Conservation (phyloP, 495 filamentous ascomycete genomes). For the Hypoxylon subgilvum region DNA sequence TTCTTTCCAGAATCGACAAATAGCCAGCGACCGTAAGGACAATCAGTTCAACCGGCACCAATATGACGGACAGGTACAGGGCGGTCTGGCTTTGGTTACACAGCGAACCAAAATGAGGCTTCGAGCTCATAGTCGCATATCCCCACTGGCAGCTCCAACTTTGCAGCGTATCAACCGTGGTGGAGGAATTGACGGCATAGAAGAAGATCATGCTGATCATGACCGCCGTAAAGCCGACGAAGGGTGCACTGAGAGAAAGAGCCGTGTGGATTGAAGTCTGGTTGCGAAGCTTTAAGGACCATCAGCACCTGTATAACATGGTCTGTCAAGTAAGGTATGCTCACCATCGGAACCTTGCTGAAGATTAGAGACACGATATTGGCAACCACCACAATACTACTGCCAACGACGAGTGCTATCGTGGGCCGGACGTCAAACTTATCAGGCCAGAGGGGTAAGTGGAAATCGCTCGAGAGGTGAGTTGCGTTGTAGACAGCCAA, state of each 20-base stretch:
- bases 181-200: slow-evolving; percentile 59
- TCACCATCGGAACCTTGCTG: slow-evolving; percentile 48
- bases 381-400: slow-evolving; percentile 49
- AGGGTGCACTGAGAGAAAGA: slow-evolving; percentile 48
- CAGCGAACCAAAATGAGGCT: slow-evolving; percentile 56
- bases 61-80: slow-evolving; percentile 57
- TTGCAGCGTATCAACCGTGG: slow-evolving; percentile 52
- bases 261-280: slow-evolving; percentile 44
- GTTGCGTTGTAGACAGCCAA: slow-evolving; percentile 57
- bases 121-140: slow-evolving; percentile 48
- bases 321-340: slow-evolving; percentile 15
- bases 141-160: slow-evolving; percentile 64
- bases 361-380: slow-evolving; percentile 52
- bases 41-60: slow-evolving; percentile 57
- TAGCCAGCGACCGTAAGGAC: slow-evolving; percentile 50
- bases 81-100: slow-evolving; percentile 58
- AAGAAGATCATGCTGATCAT: slow-evolving; percentile 59
- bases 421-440: slow-evolving; percentile 59
- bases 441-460: slow-evolving; percentile 58
- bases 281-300: slow-evolving; percentile 50
- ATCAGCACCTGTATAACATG: neutral
- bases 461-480: slow-evolving; percentile 48
- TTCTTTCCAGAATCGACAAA: slow-evolving; percentile 47
- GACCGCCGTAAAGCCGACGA: slow-evolving; percentile 52
- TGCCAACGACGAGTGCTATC: slow-evolving; percentile 54